Conservation (phyloP, 306 rosid species). For the Styphnolobium japonicum region DNA sequence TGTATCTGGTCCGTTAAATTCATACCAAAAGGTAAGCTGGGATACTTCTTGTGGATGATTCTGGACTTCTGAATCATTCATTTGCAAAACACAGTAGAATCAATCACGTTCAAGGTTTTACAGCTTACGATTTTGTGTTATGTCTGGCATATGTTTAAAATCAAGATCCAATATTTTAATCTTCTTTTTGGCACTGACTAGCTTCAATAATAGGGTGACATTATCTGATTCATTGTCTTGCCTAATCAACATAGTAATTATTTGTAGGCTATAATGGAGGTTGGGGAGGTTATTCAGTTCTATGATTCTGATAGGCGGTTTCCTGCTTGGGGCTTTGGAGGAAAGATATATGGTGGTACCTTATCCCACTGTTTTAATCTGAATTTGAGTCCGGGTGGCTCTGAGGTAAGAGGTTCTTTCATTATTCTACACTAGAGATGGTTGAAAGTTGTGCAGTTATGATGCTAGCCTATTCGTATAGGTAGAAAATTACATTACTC, state of each 20-base stretch:
- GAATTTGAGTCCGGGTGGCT: constrained; percentile 44
- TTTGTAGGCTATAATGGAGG: constrained; percentile 74
- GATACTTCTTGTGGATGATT: not conserved
- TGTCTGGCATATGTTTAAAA: not conserved
- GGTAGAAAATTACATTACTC: not conserved
- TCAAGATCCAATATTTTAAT: not conserved
- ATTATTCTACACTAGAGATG: not conserved
- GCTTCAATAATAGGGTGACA: not conserved
- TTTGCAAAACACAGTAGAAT: not conserved
- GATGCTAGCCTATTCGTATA: not conserved
- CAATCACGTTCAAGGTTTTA: not conserved
- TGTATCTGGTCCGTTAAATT: constrained; percentile 56
- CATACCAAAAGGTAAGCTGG: constrained; percentile 70
- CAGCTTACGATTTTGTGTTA: not conserved
- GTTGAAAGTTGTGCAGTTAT: not conserved
- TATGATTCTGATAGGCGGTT: constrained; percentile 69
- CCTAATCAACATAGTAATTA: constrained; percentile 15
- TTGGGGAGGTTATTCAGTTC: constrained; percentile 88
- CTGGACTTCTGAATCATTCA: not conserved
- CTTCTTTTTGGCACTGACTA: not conserved
- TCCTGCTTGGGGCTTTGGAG: constrained; percentile 99
- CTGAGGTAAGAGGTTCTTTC: constrained; percentile 52
- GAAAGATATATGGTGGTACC: constrained; percentile 35
- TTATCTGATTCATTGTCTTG: not conserved
- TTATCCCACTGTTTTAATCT: constrained; percentile 83